A percentile compares a stretch with the other conserved stretches of the same genome.
Conservation (phyloP, 2,329 filamentous ascomycete species). For the Epichloe typhina region DNA sequence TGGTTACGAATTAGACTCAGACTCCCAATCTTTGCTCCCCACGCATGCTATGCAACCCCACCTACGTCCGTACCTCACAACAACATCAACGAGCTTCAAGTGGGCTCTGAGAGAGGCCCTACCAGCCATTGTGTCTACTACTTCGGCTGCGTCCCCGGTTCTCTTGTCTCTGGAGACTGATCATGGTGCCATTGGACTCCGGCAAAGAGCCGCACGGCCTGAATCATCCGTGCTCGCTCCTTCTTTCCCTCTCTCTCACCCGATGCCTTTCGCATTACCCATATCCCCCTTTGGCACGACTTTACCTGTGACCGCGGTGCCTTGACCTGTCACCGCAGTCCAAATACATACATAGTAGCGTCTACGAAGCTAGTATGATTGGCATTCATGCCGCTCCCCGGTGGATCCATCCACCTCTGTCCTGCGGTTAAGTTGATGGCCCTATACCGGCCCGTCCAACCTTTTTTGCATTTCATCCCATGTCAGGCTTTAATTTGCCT, state of each 20-base stretch:
- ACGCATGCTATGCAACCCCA: background rate
- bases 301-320: background rate
- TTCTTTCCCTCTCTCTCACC: background rate
- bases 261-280: background rate
- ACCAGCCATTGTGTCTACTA: conserved; percentile 3
- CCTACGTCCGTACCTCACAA: background rate
- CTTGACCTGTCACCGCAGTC: background rate
- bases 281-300: background rate
- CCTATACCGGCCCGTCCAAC: background rate
- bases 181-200: conserved; percentile 1
- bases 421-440: background rate
- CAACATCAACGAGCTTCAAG: background rate
- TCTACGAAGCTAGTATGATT: background rate
- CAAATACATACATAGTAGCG: background rate
- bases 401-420: conserved; percentile 1
- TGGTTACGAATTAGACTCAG: background rate
- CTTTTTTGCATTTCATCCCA: conserved; percentile 3
- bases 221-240: conserved; percentile 5
- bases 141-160: conserved; percentile 5
- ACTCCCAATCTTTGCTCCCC: background rate
- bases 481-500: background rate
- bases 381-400: conserved; percentile 4
- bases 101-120: conserved; percentile 1
- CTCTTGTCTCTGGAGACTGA: background rate
- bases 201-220: conserved; percentile 2